Percentiles rank a stretch among this genome's conserved stretches.
phyloP scores from a whole-genome alignment of 2,329 filamentous ascomycete genomes.

The Cercospora nicotianae region DNA sequence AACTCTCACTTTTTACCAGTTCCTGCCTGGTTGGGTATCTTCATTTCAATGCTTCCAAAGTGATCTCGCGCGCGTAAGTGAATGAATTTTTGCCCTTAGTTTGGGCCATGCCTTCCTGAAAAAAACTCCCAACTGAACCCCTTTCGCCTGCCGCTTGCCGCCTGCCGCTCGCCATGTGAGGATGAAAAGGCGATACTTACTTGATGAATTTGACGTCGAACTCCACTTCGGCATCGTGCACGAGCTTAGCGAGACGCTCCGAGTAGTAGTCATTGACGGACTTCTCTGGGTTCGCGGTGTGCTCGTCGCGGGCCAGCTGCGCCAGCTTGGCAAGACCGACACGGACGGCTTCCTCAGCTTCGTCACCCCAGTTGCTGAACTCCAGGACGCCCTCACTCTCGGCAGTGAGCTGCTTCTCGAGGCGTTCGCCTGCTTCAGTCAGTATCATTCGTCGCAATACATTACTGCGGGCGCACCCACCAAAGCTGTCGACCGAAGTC shows the following conservation, averaged over 20 bases:
- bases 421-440: slow-evolving; percentile 8
- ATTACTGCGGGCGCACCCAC: neutral
- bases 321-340: slow-evolving; percentile 35
- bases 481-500: neutral
- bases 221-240: slow-evolving; percentile 29
- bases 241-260: slow-evolving; percentile 30
- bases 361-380: slow-evolving; percentile 34
- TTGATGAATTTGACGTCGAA: slow-evolving; percentile 29
- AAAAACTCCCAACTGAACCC: neutral
- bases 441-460: neutral
- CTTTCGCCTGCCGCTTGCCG: neutral
- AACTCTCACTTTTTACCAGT: neutral
- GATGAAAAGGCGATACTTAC: neutral
- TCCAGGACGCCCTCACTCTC: slow-evolving; percentile 26
- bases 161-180: neutral
- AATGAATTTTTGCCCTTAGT: neutral
- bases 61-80: neutral
- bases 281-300: slow-evolving; percentile 30
- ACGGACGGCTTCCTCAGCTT: slow-evolving; percentile 36
- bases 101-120: neutral
- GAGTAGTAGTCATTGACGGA: slow-evolving; percentile 36
- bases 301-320: slow-evolving; percentile 37
- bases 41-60: neutral
- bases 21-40: neutral
- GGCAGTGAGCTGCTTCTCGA: neutral